Evolutionary conservation across 2,329 filamentous ascomycete species (phyloP), one percentile per base, ranked within the genome.

Genomic region (Fusarium graminum): DNA sequence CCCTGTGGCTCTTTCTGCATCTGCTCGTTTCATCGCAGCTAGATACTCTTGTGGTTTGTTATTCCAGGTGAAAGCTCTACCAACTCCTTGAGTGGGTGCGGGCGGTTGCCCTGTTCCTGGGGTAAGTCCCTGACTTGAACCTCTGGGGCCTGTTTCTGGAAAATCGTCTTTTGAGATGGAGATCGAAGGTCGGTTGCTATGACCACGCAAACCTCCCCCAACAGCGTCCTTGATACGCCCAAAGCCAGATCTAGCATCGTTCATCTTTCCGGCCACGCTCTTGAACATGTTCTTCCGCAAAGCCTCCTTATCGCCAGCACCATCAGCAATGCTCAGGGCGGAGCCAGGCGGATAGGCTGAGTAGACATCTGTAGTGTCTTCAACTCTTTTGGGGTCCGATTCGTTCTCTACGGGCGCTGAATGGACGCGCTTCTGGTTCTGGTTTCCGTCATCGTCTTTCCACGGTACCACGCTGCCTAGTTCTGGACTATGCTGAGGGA

Each of bases 181-280:
- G 11, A 75, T 64, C 5, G 86, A 88, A n/a, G 82, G 81, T 14
- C 84, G 83, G 66, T 77, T 82, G 44, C 74, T 71, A 60, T 90
- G 86, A 3, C 85, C 83, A 65, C 82, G 82, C n/a, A 83, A 74
- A 12, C 80, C 80, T 14, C 83, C 82, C 2, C 92, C 92, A 34
- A 97, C 91, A 4, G 89, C 92, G 74, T 94, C 93, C 74, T 94
- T 94, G 75, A 97, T 93, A 34, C 92, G 89, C 3, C 91, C 92
- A 55, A 97, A 85, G 1, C 93, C 93, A 55, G 90, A 93, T 44
- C 91, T 89, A 43, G 93, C 92, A 77, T 96, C 93, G 64, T 86
- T 91, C 74, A 92, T 90, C 67, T 91, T 90, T 7, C 87, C 92
- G 4, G 90, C 90, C 16, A 95, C 92, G 61, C 89, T 91, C 75